A percentile compares a stretch with the other conserved stretches of the same genome.
Evolutionary conservation across 305 asterid species (phyloP).

Genomic region (Fraxinus sp.): DNA sequence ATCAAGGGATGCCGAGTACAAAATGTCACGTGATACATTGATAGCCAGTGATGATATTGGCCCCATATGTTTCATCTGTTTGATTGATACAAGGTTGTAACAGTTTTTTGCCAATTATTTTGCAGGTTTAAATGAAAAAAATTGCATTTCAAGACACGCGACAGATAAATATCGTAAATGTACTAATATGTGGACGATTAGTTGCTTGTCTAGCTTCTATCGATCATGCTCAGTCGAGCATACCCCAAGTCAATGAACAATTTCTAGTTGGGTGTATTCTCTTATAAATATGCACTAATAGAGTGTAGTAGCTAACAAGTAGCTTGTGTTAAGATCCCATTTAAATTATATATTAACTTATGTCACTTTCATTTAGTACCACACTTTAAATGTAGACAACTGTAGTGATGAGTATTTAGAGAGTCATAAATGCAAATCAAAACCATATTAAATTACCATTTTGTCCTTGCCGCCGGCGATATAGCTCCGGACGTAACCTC

Average conservation of each 20-base stretch:
- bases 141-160: not conserved
- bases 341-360: not conserved
- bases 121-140: not conserved
- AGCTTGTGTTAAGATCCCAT: not conserved
- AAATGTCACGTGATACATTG: conserved; percentile 63
- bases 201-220: not conserved
- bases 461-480: conserved; percentile 64
- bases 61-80: conserved; percentile 69
- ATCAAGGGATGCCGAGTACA: conserved; percentile 78
- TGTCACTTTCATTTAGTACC: not conserved
- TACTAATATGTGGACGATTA: not conserved
- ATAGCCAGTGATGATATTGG: conserved; percentile 79
- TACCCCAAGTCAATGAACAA: not conserved
- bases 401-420: not conserved
- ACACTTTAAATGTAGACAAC: not conserved
- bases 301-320: not conserved
- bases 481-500: conserved; percentile 66
- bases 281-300: not conserved
- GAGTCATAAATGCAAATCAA: not conserved
- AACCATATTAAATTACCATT: conserved; percentile 38
- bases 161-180: no score
- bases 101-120: not conserved
- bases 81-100: not conserved
- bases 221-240: not conserved
- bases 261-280: not conserved